Percentiles rank a stretch among this genome's conserved stretches.
Evolutionary conservation across 192 early-diverging fungal species (phyloP).

Genomic region (Entomortierella lignicola): DNA sequence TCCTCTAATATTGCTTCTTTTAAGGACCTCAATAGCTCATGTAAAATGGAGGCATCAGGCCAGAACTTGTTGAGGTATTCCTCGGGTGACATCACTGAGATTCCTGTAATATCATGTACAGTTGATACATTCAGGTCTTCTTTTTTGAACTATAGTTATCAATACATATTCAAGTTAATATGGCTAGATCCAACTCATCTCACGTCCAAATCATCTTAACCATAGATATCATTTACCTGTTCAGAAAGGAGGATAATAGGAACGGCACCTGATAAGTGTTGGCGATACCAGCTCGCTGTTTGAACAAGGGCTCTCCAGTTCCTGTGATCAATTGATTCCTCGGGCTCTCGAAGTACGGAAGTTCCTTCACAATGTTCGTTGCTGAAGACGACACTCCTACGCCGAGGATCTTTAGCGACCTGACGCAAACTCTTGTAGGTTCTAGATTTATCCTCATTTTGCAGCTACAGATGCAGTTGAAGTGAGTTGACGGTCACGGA

Average conservation of each 20-base stretch:
- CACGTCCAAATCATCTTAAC: too few species aligned
- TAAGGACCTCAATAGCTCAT: conserved; percentile 59
- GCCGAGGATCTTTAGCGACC: conserved; percentile 64
- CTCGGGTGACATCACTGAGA: conserved; percentile 56
- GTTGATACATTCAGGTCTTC: conserved; percentile 23
- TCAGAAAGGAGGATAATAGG: conserved; percentile 64
- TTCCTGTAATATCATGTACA: conserved; percentile 10
- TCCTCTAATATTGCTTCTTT: conserved; percentile 67
- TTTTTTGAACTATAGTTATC: conserved; percentile 15
- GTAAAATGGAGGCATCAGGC: conserved; percentile 52
- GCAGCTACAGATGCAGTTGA: conserved; percentile 48
- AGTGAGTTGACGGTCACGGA: neutral
- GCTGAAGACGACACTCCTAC: conserved; percentile 72
- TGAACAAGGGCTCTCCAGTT: conserved; percentile 68
- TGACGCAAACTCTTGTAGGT: conserved; percentile 72
- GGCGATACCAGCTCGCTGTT: conserved; percentile 68
- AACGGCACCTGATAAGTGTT: conserved; percentile 55
- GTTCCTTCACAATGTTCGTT: conserved; percentile 74
- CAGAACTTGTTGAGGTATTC: conserved; percentile 55
- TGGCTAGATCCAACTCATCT: too few species aligned
- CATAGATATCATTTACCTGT: too few species aligned
- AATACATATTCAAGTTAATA: neutral
- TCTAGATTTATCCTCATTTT: conserved; percentile 69
- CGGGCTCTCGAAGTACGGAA: conserved; percentile 28
- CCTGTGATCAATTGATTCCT: conserved; percentile 54